phyloP scores from a whole-genome alignment of 305 asterid species.

The Fraxinus ornus region DNA sequence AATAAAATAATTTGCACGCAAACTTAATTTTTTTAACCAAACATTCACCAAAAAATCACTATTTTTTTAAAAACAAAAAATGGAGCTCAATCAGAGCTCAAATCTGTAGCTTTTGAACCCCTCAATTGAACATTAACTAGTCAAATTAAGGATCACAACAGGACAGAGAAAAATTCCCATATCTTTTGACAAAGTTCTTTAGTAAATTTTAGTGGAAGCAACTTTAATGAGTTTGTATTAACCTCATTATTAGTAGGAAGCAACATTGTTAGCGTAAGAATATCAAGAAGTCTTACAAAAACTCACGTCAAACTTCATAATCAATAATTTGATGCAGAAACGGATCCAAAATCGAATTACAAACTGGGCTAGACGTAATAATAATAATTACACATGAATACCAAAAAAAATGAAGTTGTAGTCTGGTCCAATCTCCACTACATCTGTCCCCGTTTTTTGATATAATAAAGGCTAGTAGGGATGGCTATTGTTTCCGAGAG shows the following conservation, averaged over 20 bases:
- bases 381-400: too few relatives aligned
- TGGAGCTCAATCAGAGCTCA: background rate
- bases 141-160: slow-evolving; percentile 24
- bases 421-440: too few relatives aligned
- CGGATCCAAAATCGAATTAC: too few relatives aligned
- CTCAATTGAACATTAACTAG: slow-evolving; percentile 22
- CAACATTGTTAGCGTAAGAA: background rate
- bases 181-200: background rate
- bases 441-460: background rate
- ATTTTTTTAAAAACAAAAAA: too few relatives aligned
- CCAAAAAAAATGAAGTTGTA: too few relatives aligned
- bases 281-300: background rate
- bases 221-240: background rate
- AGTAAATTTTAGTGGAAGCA: background rate
- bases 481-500: too few relatives aligned
- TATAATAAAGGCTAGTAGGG: background rate
- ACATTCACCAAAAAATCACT: background rate
- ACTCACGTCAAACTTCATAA: background rate
- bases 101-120: background rate
- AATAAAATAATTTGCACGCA: too few relatives aligned
- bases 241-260: background rate
- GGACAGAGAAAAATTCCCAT: background rate
- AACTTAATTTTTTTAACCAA: too few relatives aligned
- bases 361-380: too few relatives aligned
- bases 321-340: background rate